Conservation (phyloP, 2,329 filamentous ascomycete species). For the Fusarium fujikuroi region DNA sequence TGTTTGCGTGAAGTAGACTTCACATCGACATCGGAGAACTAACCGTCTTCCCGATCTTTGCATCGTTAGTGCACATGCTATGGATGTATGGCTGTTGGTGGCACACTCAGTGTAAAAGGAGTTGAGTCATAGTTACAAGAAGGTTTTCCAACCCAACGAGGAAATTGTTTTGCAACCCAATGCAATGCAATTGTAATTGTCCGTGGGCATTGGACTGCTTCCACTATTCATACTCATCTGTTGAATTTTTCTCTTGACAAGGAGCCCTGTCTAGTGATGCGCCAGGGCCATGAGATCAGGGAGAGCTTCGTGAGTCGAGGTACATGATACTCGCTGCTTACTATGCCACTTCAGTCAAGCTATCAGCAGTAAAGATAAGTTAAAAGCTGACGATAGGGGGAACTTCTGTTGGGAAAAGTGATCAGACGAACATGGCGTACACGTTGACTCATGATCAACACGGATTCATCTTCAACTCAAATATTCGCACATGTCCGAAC, state of each 20-base stretch:
- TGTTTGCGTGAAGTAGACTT: background rate
- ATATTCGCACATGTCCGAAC: conserved; percentile 7
- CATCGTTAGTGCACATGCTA: conserved; percentile 11
- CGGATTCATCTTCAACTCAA: background rate
- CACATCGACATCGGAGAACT: conserved; percentile 9
- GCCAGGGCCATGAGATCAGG: conserved; percentile 19
- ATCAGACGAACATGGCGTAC: background rate
- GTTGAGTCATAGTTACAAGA: conserved; percentile 7
- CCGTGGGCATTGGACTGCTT: background rate
- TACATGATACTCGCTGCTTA: conserved; percentile 14
- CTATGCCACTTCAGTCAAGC: background rate
- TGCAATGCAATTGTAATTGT: background rate
- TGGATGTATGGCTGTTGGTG: background rate
- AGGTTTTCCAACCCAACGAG: background rate
- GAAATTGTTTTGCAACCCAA: conserved; percentile 2
- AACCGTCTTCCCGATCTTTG: conserved; percentile 5
- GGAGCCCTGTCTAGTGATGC: conserved; percentile 29
- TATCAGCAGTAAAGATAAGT: background rate
- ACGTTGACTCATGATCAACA: background rate
- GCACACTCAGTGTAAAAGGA: background rate
- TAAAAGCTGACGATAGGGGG: conserved; percentile 1
- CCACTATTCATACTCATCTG: background rate
- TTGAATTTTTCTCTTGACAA: conserved; percentile 5
- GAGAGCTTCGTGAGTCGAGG: conserved; percentile 27
- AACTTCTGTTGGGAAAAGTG: background rate